Conservation (phyloP, 176 grass and related monocot species). For the Cocos nucifera region DNA sequence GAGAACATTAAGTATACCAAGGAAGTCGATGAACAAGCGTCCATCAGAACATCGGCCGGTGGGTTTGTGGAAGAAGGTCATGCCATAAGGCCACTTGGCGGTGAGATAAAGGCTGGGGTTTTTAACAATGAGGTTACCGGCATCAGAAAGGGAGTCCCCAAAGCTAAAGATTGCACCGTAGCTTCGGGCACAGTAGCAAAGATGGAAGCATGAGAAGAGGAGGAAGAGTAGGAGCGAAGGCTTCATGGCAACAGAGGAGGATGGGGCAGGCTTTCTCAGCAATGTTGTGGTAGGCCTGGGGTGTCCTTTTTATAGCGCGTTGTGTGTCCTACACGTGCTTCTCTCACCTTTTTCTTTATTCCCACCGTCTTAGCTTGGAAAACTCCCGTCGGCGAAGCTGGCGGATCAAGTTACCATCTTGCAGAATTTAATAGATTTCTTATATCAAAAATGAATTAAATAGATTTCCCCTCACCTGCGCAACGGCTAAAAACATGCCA, state of each 20-base stretch:
- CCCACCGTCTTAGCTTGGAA: too few species aligned
- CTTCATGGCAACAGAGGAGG: background rate
- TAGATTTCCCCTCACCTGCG: too few species aligned
- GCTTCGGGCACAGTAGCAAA: conserved; percentile 12
- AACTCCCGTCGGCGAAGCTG: too few species aligned
- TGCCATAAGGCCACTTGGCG: conserved; percentile 53
- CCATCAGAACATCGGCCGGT: conserved; percentile 68
- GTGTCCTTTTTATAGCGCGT: too few species aligned
- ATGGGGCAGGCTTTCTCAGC: background rate
- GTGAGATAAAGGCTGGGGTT: conserved; percentile 15
- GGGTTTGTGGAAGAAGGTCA: conserved; percentile 53
- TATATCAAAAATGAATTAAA: too few species aligned
- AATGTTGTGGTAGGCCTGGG: too few species aligned
- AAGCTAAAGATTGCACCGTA: conserved; percentile 75
- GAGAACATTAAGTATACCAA: background rate
- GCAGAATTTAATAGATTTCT: too few species aligned
- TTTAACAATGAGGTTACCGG: conserved; percentile 48
- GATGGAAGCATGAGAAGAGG: background rate
- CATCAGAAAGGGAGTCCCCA: conserved; percentile 71
- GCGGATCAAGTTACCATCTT: too few species aligned
- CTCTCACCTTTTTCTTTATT: too few species aligned
- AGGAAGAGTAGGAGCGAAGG: background rate
- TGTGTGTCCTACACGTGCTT: too few species aligned
- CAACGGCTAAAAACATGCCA: too few species aligned
- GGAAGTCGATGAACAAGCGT: conserved; percentile 58